Conservation (phyloP, 805 yeast genomes). For the Hanseniaspora guilliermondii region DNA sequence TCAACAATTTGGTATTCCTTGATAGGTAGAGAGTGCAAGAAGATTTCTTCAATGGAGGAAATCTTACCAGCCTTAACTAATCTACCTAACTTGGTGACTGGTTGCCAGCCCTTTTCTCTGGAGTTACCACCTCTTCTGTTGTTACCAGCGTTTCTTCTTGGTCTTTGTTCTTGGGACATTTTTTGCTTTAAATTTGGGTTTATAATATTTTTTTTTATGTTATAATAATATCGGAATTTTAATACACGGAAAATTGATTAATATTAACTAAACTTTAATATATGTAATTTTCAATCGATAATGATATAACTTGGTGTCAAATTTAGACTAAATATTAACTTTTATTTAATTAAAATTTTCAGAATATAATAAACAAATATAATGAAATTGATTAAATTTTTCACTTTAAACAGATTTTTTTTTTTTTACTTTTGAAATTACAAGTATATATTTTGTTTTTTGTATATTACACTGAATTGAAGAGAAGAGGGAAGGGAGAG, state of each 20-base stretch:
- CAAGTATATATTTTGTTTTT: too few species aligned
- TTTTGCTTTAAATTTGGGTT: conserved; percentile 15
- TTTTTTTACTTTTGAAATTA: too few species aligned
- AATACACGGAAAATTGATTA: conserved; percentile 40
- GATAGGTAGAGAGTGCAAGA: conserved; percentile 97
- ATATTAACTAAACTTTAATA: neutral
- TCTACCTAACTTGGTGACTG: conserved; percentile 99
- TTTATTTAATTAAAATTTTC: too few species aligned
- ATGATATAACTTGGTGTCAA: conserved; percentile 7
- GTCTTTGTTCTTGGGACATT: conserved; percentile 32
- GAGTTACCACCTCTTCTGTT: conserved; percentile 56
- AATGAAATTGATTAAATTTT: too few species aligned
- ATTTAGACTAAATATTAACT: neutral
- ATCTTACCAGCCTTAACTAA: conserved; percentile 98
- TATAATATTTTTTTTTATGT: conserved; percentile 13
- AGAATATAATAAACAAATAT: too few species aligned
- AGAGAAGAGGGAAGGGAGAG: too few species aligned
- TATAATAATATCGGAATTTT: conserved; percentile 32
- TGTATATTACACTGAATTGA: too few species aligned
- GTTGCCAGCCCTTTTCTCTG: conserved; percentile 99
- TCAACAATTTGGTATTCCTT: conserved; percentile 99
- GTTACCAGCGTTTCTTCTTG: conserved; percentile 50
- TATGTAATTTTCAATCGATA: conserved; percentile 42
- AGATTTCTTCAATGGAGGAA: conserved; percentile 92
- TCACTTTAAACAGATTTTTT: too few species aligned